Evolutionary conservation across 805 yeast species (phyloP).

Genomic region (Hanseniaspora taiwanica): DNA sequence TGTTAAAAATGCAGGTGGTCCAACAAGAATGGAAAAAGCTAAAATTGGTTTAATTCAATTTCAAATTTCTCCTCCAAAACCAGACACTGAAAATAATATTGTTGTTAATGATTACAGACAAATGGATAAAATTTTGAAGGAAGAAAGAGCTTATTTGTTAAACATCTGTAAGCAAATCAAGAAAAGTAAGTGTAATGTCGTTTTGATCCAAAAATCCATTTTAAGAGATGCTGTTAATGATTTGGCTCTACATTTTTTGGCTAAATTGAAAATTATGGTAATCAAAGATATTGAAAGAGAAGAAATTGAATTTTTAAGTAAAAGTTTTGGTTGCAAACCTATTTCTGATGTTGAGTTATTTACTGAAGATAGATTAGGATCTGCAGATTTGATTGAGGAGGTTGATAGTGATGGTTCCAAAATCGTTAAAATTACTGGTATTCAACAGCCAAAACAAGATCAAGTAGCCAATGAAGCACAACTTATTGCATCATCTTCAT

Average conservation of each 20-base stretch:
- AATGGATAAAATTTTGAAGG: constrained; percentile 97
- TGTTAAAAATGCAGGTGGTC: constrained; percentile 87
- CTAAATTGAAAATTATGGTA: constrained; percentile 87
- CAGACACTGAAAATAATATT: constrained; percentile 94
- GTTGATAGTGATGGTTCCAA: constrained; percentile 79
- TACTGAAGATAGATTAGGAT: constrained; percentile 83
- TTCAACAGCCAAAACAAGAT: constrained; percentile 28
- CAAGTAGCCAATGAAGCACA: too few species aligned
- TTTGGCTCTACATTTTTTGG: constrained; percentile 83
- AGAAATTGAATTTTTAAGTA: constrained; percentile 79
- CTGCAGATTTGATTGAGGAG: constrained; percentile 89
- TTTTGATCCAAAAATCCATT: constrained; percentile 84
- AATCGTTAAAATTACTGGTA: constrained; percentile 78
- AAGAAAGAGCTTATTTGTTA: constrained; percentile 89
- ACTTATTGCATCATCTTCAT: too few species aligned
- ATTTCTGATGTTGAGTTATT: constrained; percentile 91
- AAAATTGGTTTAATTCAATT: constrained; percentile 80
- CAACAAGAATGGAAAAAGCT: constrained; percentile 89
- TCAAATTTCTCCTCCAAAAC: constrained; percentile 93
- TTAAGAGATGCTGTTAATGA: constrained; percentile 91
- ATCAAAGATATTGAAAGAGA: constrained; percentile 93
- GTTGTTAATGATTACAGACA: constrained; percentile 97
- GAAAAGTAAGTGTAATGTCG: constrained; percentile 90
- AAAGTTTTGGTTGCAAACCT: constrained; percentile 84
- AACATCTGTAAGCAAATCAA: constrained; percentile 93